A percentile compares a stretch with the other conserved stretches of the same genome.
These are phyloP conservation scores for Madurella fahalii DNA, from an alignment of 2,329 filamentous ascomycete genomes.

Conservation along the genomic window DNA sequence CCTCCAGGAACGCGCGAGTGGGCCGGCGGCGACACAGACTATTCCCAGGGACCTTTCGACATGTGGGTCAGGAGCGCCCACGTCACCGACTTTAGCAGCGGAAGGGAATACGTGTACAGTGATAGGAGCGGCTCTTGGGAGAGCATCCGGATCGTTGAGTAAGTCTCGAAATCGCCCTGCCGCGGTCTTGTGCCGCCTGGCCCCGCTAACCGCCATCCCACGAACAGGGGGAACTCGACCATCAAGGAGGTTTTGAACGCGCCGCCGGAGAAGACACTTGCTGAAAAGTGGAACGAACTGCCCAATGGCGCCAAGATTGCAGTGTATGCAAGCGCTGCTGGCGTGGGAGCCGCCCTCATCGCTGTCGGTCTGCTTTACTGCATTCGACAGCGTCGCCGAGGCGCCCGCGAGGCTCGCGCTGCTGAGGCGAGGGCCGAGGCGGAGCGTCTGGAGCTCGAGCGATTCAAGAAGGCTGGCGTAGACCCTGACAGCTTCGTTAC, in stretches of 20 bases:
- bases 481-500: conserved; percentile 44
- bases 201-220: neutral
- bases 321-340: conserved; percentile 48
- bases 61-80: conserved; percentile 65
- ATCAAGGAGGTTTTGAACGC: conserved; percentile 42
- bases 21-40: conserved; percentile 68
- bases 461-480: conserved; percentile 44
- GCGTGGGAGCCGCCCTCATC: conserved; percentile 41
- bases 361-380: conserved; percentile 48
- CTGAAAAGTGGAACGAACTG: conserved; percentile 53
- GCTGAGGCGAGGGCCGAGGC: conserved; percentile 42
- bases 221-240: conserved; percentile 54
- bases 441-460: conserved; percentile 50
- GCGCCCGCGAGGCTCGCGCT: conserved; percentile 47
- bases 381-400: conserved; percentile 50
- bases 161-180: conserved; percentile 30
- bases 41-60: conserved; percentile 60
- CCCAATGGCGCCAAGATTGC: conserved; percentile 47
- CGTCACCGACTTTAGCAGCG: conserved; percentile 56
- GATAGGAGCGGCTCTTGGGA: conserved; percentile 59
- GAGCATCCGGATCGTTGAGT: conserved; percentile 58
- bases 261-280: conserved; percentile 37
- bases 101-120: conserved; percentile 61
- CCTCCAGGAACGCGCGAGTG: conserved; percentile 58
- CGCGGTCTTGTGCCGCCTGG: neutral